Evolutionary conservation across 805 yeast species (phyloP).

Genomic region (Clavispora asparagi): DNA sequence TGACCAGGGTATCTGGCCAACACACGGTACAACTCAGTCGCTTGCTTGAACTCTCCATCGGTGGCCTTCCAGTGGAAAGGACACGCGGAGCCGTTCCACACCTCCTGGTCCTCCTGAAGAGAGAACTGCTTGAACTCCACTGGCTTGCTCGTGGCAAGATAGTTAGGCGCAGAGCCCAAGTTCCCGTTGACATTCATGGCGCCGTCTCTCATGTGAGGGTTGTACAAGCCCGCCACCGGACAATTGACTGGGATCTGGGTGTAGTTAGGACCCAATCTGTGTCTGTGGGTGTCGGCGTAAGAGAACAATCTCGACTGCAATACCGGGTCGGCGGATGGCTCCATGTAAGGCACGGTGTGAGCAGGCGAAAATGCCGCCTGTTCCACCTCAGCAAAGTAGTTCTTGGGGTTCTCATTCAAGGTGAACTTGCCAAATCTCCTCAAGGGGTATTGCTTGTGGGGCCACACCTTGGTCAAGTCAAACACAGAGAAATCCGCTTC

Average conservation of each 20-base stretch:
- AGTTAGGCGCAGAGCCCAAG: conserved; percentile 74
- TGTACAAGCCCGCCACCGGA: conserved; percentile 50
- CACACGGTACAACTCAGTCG: conserved; percentile 72
- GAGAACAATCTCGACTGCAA: conserved; percentile 77
- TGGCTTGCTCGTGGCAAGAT: conserved; percentile 54
- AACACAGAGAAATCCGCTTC: conserved; percentile 74
- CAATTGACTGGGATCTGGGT: conserved; percentile 87
- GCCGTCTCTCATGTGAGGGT: conserved; percentile 82
- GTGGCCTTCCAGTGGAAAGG: conserved; percentile 82
- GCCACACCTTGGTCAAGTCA: conserved; percentile 92
- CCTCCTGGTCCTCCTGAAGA: conserved; percentile 65
- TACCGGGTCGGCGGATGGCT: conserved; percentile 80
- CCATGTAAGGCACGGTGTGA: conserved; percentile 79
- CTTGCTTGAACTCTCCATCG: conserved; percentile 75
- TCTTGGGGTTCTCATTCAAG: conserved; percentile 77
- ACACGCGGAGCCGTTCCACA: conserved; percentile 76
- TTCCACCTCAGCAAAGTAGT: conserved; percentile 84
- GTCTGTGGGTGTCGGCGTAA: conserved; percentile 82
- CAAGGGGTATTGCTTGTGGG: conserved; percentile 79
- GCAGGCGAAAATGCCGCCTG: conserved; percentile 85
- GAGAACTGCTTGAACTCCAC: conserved; percentile 41
- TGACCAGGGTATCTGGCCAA: conserved; percentile 75
- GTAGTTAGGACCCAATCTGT: conserved; percentile 74
- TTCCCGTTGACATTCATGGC: conserved; percentile 58
- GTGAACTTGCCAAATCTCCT: conserved; percentile 78